A percentile compares a stretch with the other conserved stretches of the same genome.
Evolutionary conservation across 345 rosid genomes (phyloP).

Genomic region (Mangifera indica): DNA sequence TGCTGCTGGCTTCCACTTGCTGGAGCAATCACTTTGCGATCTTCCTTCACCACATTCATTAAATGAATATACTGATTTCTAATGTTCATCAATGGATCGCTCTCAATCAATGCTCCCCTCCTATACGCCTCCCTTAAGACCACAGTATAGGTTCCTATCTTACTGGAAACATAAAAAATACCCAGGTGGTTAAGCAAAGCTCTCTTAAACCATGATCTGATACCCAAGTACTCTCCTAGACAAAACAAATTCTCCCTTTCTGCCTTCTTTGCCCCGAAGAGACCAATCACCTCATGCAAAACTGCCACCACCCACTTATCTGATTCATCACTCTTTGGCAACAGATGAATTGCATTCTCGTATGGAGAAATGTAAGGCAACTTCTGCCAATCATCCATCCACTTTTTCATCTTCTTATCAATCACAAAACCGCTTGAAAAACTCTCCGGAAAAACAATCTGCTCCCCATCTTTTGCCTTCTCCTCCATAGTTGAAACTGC

Average conservation of each 20-base stretch:
- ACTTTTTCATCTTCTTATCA: constrained; percentile 75
- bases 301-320: constrained; percentile 77
- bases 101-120: constrained; percentile 69
- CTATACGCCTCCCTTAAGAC: constrained; percentile 73
- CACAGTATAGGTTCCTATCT: constrained; percentile 67
- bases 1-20: constrained; percentile 40
- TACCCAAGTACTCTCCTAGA: constrained; percentile 68
- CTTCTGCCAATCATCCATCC: constrained; percentile 83
- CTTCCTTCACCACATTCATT: constrained; percentile 59
- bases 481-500: constrained; percentile 63
- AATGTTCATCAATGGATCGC: constrained; percentile 48
- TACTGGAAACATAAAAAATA: constrained; percentile 69
- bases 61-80: constrained; percentile 75
- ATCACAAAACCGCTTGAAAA: constrained; percentile 59
- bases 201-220: constrained; percentile 85
- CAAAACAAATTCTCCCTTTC: constrained; percentile 59
- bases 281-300: constrained; percentile 75
- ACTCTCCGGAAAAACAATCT: constrained; percentile 55
- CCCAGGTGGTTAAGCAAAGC: constrained; percentile 74
- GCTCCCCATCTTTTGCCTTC: constrained; percentile 39
- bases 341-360: constrained; percentile 55
- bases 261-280: constrained; percentile 68
- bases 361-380: constrained; percentile 83
- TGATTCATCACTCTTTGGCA: constrained; percentile 62
- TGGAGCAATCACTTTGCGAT: constrained; percentile 28